A percentile compares a stretch with the other conserved stretches of the same genome.
phyloP scores from a whole-genome alignment of 2,329 filamentous ascomycete species.

The Didymellaceae sp. region DNA sequence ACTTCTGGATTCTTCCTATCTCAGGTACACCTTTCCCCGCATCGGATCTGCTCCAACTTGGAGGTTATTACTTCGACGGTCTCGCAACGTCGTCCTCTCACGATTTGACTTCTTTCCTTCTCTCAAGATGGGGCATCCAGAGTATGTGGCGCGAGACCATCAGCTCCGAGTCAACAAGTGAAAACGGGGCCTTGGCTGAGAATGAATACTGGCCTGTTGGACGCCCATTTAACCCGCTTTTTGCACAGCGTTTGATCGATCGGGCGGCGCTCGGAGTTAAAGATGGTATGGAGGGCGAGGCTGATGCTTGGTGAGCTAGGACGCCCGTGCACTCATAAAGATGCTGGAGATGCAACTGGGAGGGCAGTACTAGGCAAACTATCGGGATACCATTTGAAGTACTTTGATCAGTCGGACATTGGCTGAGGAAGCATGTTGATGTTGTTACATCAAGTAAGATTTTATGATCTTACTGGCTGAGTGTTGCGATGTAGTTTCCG shows the following conservation, averaged over 20 bases:
- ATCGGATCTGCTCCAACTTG: neutral
- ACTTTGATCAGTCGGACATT: too few relatives aligned
- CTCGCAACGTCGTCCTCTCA: neutral
- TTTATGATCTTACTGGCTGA: too few relatives aligned
- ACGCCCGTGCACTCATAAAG: neutral
- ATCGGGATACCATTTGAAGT: too few relatives aligned
- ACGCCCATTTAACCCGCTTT: neutral
- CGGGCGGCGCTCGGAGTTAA: too few relatives aligned
- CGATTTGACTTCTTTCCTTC: neutral
- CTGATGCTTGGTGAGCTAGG: neutral
- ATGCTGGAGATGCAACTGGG: too few relatives aligned
- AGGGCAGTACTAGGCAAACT: too few relatives aligned
- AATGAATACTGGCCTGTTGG: constrained; percentile 2
- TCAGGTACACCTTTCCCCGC: neutral
- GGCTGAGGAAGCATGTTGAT: too few relatives aligned
- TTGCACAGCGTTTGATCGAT: neutral
- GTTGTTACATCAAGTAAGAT: too few relatives aligned
- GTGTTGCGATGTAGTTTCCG: too few relatives aligned
- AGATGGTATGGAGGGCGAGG: neutral
- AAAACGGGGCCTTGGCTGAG: neutral
- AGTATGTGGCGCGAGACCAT: neutral
- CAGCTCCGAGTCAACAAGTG: neutral
- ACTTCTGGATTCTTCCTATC: constrained; percentile 9
- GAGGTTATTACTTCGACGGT: neutral
- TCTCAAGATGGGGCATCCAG: constrained; percentile 1